Percentiles rank a stretch among this genome's conserved stretches.
Evolutionary conservation across 208 protist species (phyloP).

Genomic region (Phytomonas sp.): DNA sequence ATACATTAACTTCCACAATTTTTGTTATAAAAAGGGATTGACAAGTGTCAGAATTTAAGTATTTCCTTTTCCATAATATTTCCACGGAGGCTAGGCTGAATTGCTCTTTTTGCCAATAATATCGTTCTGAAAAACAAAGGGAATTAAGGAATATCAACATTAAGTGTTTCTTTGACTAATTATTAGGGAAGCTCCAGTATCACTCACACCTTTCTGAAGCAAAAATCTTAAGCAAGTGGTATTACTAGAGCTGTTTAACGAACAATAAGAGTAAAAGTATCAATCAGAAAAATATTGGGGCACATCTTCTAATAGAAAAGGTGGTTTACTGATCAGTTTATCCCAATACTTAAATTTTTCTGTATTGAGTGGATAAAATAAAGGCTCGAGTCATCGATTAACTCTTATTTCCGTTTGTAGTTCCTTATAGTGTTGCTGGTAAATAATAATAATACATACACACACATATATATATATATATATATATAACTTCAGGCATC

Average conservation of each 20-base stretch:
- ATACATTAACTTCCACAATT: neutral
- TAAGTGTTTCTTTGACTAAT: neutral
- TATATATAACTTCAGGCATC: neutral
- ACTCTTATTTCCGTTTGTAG: neutral
- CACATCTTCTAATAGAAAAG: neutral
- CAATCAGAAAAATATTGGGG: neutral
- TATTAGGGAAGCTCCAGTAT: neutral
- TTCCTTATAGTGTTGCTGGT: neutral
- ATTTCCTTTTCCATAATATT: slow-evolving; percentile 1
- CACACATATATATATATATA: neutral
- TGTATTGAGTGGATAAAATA: neutral
- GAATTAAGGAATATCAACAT: slow-evolving; percentile 11
- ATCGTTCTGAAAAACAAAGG: slow-evolving; percentile 1
- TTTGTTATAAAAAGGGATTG: neutral
- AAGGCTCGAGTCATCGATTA: neutral
- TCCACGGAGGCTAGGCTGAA: neutral
- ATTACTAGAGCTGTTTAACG: neutral
- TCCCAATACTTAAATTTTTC: neutral
- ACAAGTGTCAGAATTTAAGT: slow-evolving; percentile 3
- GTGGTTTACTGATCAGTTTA: neutral
- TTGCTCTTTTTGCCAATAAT: slow-evolving; percentile 7
- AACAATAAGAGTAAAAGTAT: slow-evolving; percentile 2
- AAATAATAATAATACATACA: slow-evolving; percentile 10
- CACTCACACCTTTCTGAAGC: neutral
- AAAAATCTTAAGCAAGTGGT: neutral